Evolutionary conservation across 805 yeast species (phyloP).

Genomic region (Komagataella mondaviorum): DNA sequence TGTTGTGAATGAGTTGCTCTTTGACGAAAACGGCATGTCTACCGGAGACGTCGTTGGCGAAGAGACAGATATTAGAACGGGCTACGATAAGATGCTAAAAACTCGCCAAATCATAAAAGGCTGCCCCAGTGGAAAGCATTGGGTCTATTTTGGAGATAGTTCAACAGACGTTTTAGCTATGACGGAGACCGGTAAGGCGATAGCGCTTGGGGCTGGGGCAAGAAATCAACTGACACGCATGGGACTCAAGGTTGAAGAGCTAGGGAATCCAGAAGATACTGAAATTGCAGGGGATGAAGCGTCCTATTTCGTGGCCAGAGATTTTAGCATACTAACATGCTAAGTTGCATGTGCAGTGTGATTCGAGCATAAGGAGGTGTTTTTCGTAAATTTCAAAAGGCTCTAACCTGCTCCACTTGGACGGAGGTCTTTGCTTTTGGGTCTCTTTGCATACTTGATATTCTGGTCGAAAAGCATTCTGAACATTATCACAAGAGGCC

Average conservation of each 20-base stretch:
- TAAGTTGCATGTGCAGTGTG: not conserved
- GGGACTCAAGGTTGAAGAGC: not conserved
- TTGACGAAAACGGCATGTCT: not conserved
- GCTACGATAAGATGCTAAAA: not conserved
- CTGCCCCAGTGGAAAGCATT: not conserved
- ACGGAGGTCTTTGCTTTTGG: not conserved
- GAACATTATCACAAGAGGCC: not conserved
- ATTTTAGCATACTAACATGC: not conserved
- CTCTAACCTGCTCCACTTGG: not conserved
- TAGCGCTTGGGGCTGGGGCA: conserved; percentile 7
- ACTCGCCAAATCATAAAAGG: not conserved
- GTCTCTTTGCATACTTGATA: not conserved
- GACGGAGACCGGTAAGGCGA: conserved; percentile 30
- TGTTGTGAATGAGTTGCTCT: not conserved
- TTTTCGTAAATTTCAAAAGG: not conserved
- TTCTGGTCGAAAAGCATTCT: not conserved
- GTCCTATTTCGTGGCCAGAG: not conserved
- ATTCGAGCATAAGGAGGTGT: not conserved
- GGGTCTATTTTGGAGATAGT: conserved; percentile 48
- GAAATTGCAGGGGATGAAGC: not conserved
- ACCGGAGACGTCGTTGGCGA: not conserved
- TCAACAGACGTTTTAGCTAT: conserved; percentile 42
- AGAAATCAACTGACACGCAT: not conserved
- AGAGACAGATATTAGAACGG: not conserved
- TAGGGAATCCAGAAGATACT: not conserved